A percentile compares a stretch with the other conserved stretches of the same genome.
phyloP scores from a whole-genome alignment of 2,329 filamentous ascomycete genomes.

The Aspergillus terreus region DNA sequence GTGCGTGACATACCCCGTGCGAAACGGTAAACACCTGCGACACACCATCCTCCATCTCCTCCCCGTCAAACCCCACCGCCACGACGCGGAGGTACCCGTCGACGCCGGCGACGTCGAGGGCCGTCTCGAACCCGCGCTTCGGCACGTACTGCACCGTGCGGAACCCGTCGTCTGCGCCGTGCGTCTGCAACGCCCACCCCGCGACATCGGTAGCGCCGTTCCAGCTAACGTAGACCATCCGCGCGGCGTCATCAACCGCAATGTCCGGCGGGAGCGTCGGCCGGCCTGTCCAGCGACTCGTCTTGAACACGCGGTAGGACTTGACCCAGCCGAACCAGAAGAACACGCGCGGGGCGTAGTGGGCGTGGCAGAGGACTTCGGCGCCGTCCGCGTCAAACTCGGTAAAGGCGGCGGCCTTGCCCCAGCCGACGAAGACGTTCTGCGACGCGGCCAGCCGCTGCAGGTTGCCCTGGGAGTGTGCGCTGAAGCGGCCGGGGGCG shows the following conservation, averaged over 20 bases:
- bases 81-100: slow-evolving; percentile 17
- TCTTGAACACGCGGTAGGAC: slow-evolving; percentile 55
- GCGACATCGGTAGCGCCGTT: slow-evolving; percentile 36
- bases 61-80: slow-evolving; percentile 17
- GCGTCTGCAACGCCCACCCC: slow-evolving; percentile 26
- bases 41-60: slow-evolving; percentile 13
- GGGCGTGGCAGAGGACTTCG: slow-evolving; percentile 51
- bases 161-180: neutral
- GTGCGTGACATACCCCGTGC: neutral
- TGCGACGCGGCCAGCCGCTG: slow-evolving; percentile 38
- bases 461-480: slow-evolving; percentile 41
- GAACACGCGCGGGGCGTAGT: slow-evolving; percentile 35
- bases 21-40: slow-evolving; percentile 12
- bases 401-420: slow-evolving; percentile 48
- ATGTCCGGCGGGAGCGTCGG: slow-evolving; percentile 39
- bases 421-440: slow-evolving; percentile 52
- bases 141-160: slow-evolving; percentile 19
- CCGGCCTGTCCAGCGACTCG: slow-evolving; percentile 47
- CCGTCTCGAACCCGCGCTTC: slow-evolving; percentile 27
- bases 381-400: slow-evolving; percentile 46
- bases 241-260: slow-evolving; percentile 16
- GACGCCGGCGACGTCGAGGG: slow-evolving; percentile 20
- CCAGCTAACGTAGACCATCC: slow-evolving; percentile 27
- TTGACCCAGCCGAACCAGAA: slow-evolving; percentile 32
- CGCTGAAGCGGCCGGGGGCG: slow-evolving; percentile 36